Evolutionary conservation across 768 basidiomycete species (phyloP).

Genomic region (Naganishia kalamii): DNA sequence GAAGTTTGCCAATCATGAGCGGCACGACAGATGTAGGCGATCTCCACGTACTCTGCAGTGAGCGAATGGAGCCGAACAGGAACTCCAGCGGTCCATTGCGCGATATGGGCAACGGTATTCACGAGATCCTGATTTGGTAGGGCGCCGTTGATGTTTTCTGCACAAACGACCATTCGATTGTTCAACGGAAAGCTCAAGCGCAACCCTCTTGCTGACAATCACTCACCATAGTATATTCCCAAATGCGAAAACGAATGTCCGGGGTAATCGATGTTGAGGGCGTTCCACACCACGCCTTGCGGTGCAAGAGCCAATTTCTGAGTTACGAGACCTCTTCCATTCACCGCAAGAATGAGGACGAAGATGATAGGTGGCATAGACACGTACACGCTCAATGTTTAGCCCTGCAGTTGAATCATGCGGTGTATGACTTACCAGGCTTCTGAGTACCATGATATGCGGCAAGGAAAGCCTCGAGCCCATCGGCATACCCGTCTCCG

Average conservation of each 20-base stretch:
- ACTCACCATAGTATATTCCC: slow-evolving; percentile 84
- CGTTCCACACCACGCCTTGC: slow-evolving; percentile 85
- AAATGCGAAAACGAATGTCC: slow-evolving; percentile 94
- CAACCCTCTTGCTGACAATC: not conserved
- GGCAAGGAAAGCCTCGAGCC: slow-evolving; percentile 85
- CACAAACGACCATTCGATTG: not conserved
- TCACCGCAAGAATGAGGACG: not conserved
- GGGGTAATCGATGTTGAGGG: slow-evolving; percentile 88
- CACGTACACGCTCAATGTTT: too few species aligned
- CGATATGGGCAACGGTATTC: slow-evolving; percentile 70
- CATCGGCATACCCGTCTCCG: slow-evolving; percentile 79
- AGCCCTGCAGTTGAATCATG: too few species aligned
- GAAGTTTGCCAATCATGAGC: not conserved
- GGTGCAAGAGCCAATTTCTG: slow-evolving; percentile 62
- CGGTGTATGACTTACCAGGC: slow-evolving; percentile 52
- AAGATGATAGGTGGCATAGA: not conserved
- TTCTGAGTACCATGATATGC: slow-evolving; percentile 69
- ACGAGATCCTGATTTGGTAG: slow-evolving; percentile 92
- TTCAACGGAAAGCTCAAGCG: not conserved
- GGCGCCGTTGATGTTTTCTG: slow-evolving; percentile 92
- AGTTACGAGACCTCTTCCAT: slow-evolving; percentile 57
- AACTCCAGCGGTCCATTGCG: slow-evolving; percentile 64
- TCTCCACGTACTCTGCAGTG: slow-evolving; percentile 41
- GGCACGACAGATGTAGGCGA: not conserved
- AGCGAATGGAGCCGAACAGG: slow-evolving; percentile 75